phyloP scores from a whole-genome alignment of 2,329 filamentous ascomycete species.

The Plenodomus lindquistii region DNA sequence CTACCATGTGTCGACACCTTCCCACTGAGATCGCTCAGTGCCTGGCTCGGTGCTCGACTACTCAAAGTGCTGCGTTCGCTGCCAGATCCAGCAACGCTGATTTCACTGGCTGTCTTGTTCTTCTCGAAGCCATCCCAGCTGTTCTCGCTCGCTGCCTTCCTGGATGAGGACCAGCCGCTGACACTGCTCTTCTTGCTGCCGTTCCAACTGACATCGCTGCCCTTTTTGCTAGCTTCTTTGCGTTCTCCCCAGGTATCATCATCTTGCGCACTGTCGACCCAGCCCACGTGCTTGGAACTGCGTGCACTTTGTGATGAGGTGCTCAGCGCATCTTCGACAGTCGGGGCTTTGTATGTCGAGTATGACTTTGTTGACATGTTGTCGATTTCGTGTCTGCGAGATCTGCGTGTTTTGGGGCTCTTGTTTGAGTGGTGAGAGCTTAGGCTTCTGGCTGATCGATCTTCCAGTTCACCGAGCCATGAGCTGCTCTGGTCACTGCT shows the following conservation, averaged over 20 bases:
- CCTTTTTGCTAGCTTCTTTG: neutral
- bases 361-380: constrained; percentile 9
- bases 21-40: neutral
- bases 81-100: constrained; percentile 15
- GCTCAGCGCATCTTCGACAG: constrained; percentile 23
- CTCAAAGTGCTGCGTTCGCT: constrained; percentile 11
- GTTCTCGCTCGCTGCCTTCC: neutral
- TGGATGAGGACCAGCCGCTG: neutral
- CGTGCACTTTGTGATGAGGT: constrained; percentile 9
- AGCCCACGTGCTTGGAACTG: neutral
- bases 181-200: neutral
- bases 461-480: constrained; percentile 2
- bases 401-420: neutral
- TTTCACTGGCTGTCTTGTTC: constrained; percentile 21
- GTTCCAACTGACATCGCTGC: neutral
- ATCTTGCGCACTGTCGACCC: constrained; percentile 6
- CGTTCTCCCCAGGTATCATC: neutral
- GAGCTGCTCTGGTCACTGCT: neutral
- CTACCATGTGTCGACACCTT: neutral
- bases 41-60: constrained; percentile 1
- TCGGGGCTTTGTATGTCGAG: constrained; percentile 26
- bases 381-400: neutral
- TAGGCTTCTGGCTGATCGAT: constrained; percentile 1
- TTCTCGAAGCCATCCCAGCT: constrained; percentile 28
- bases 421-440: neutral